Evolutionary conservation across 2,329 filamentous ascomycete species (phyloP), one percentile per base, ranked within the genome.

Genomic region (Aspergillus sp.): DNA sequence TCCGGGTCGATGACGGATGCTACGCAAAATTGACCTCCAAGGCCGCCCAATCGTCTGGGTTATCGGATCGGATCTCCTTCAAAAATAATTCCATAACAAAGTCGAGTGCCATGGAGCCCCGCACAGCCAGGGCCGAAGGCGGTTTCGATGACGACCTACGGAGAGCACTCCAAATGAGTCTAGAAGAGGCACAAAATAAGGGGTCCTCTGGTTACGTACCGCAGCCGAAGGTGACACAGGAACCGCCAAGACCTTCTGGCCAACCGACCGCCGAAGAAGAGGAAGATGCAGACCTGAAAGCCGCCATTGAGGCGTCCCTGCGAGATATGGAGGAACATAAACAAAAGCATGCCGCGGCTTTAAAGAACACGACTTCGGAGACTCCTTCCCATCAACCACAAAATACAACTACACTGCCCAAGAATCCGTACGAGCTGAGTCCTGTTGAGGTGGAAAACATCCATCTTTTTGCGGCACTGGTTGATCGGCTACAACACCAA

Each of bases 301-400:
- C 93, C 22, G 94, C 94, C 3, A 97, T 99, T 67, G 93, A 92
- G 33, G 92, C 95, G 16, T 97, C 94, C 4, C 71, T 99, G 53
- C 88, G 89, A 20, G 94, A 99, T 66, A 96, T 97, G 90, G 94
- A 99, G 72, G 89, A 96, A 70, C 93, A 99, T 70, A 97, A 99
- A 78, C 88, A 93, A 73, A 86, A 86, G 61, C 91, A 97, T 69
- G 85, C 91, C 1, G 89, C 88, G 4, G 85, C 85, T 2, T 80
- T 97, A 62, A 95, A 94, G 68, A 85, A 90, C 65, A 90, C 94
- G 56, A 82, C 82, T 0, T 79, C 76, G 35, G 75, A 79, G 1
- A 75, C 77, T 22, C 72, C 76, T 14, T 69, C 76, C 3, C 70
- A 76, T 2, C 72, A 79, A 10, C 68, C 79, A 20, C 76, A 81